These are phyloP conservation scores for Holtermannia corniformis DNA, from an alignment of 768 basidiomycete species.

Conservation along the genomic window DNA sequence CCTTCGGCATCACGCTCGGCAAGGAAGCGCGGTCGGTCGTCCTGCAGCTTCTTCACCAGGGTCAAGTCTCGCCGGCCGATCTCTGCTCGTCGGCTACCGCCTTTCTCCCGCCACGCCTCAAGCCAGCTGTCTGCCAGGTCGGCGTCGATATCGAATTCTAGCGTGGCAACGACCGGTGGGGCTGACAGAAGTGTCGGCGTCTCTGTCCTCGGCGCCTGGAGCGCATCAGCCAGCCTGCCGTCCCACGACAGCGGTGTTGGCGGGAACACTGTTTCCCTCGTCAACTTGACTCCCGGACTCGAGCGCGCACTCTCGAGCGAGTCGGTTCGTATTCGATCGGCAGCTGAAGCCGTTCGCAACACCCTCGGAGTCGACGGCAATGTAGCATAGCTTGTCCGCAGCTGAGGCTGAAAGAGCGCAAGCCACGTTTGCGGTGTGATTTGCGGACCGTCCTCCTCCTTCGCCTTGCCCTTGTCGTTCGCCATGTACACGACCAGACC, in stretches of 20 bases:
- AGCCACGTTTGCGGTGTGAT: conserved; percentile 28
- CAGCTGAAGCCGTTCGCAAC: too few relatives aligned
- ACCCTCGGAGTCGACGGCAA: neutral
- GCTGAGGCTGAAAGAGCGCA: conserved; percentile 18
- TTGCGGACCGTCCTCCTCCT: conserved; percentile 21
- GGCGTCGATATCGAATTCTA: conserved; percentile 81
- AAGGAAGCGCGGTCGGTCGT: conserved; percentile 19
- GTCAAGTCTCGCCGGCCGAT: conserved; percentile 17
- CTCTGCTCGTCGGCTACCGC: conserved; percentile 7
- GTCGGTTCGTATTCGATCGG: neutral
- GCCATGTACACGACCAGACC: conserved; percentile 75
- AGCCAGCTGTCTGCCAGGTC: conserved; percentile 72
- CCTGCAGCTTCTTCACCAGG: conserved; percentile 12
- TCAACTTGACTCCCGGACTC: conserved; percentile 3
- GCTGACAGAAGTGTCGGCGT: conserved; percentile 3
- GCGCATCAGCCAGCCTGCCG: conserved; percentile 2
- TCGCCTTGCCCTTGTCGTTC: conserved; percentile 2
- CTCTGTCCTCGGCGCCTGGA: neutral
- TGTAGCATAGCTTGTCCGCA: neutral
- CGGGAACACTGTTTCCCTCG: conserved; percentile 13
- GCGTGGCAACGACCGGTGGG: conserved; percentile 60
- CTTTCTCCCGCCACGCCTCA: conserved; percentile 51
- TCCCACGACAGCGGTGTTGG: conserved; percentile 18
- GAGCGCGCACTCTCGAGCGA: neutral
- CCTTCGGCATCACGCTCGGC: conserved; percentile 1